A percentile compares a stretch with the other conserved stretches of the same genome.
Conservation (phyloP, 805 yeast species). For the Kodamaea jinghongensis region DNA sequence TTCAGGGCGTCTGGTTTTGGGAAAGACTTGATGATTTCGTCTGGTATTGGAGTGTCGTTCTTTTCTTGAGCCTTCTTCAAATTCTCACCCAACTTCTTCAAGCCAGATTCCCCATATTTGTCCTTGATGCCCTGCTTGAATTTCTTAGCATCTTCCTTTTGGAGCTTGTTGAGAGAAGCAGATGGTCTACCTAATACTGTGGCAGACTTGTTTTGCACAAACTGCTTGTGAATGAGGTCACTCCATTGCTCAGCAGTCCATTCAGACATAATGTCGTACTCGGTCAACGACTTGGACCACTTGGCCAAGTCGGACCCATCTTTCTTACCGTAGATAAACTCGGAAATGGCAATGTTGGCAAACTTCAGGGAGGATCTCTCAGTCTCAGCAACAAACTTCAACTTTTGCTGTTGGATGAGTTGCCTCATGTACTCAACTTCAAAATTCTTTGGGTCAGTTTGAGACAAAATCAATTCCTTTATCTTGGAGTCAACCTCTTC, state of each 20-base stretch:
- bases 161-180: slow-evolving; percentile 47
- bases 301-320: slow-evolving; percentile 56
- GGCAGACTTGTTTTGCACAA: slow-evolving; percentile 62
- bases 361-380: slow-evolving; percentile 64
- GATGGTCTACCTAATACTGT: slow-evolving; percentile 76
- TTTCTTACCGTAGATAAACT: slow-evolving; percentile 73
- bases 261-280: slow-evolving; percentile 51
- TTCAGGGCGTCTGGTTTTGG: slow-evolving; percentile 71
- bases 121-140: slow-evolving; percentile 48
- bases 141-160: slow-evolving; percentile 51
- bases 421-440: slow-evolving; percentile 68
- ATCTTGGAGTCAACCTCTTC: slow-evolving; percentile 52
- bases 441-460: slow-evolving; percentile 47
- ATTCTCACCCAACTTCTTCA: slow-evolving; percentile 46
- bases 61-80: slow-evolving; percentile 60
- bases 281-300: slow-evolving; percentile 56
- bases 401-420: slow-evolving; percentile 60
- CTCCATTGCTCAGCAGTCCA: slow-evolving; percentile 78
- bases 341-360: slow-evolving; percentile 66
- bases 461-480: slow-evolving; percentile 50
- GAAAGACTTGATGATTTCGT: slow-evolving; percentile 56
- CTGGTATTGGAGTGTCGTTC: slow-evolving; percentile 80
- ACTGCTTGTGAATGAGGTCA: slow-evolving; percentile 46
- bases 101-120: slow-evolving; percentile 58
- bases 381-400: slow-evolving; percentile 57